These are phyloP conservation scores for Niveomyces coronatus DNA, from an alignment of 2,329 filamentous ascomycete genomes.

Conservation along the genomic window DNA sequence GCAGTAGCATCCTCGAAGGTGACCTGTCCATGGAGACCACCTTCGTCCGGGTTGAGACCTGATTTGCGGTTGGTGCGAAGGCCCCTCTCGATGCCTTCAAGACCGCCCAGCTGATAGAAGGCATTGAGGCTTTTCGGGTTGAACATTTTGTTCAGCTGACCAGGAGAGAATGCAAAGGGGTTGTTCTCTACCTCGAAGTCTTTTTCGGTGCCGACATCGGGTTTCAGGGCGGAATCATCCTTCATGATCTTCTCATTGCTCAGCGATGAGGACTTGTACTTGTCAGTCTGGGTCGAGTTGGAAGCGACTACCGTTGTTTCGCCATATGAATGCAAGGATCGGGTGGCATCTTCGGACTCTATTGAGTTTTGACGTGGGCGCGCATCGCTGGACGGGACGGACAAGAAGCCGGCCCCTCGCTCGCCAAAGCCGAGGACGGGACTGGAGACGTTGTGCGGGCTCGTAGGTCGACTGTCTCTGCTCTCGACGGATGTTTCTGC, in stretches of 20 bases:
- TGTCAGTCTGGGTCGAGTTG: slow-evolving; percentile 33
- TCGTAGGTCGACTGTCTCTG: slow-evolving; percentile 56
- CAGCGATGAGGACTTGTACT: slow-evolving; percentile 24
- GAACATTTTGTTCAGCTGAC: slow-evolving; percentile 76
- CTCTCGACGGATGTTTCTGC: slow-evolving; percentile 54
- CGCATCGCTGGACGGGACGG: slow-evolving; percentile 48
- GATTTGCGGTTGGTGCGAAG: slow-evolving; percentile 60
- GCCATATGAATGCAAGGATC: slow-evolving; percentile 49
- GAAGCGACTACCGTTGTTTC: slow-evolving; percentile 48
- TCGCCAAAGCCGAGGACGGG: slow-evolving; percentile 37
- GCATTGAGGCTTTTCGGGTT: slow-evolving; percentile 81
- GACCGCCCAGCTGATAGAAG: slow-evolving; percentile 70
- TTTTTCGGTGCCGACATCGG: slow-evolving; percentile 64
- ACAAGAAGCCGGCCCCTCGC: slow-evolving; percentile 45
- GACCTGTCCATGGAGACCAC: slow-evolving; percentile 50
- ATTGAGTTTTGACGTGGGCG: slow-evolving; percentile 59
- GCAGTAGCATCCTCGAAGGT: slow-evolving; percentile 60
- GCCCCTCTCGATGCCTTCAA: slow-evolving; percentile 69
- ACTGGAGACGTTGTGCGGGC: slow-evolving; percentile 61
- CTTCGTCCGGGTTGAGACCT: slow-evolving; percentile 71
- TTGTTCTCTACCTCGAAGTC: slow-evolving; percentile 72
- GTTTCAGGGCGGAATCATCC: slow-evolving; percentile 59
- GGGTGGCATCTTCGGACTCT: slow-evolving; percentile 53
- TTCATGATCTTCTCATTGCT: slow-evolving; percentile 48
- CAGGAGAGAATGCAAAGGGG: slow-evolving; percentile 75